These are phyloP conservation scores for Xylaria sp. DNA, from an alignment of 2,329 filamentous ascomycete genomes.

Conservation along the genomic window DNA sequence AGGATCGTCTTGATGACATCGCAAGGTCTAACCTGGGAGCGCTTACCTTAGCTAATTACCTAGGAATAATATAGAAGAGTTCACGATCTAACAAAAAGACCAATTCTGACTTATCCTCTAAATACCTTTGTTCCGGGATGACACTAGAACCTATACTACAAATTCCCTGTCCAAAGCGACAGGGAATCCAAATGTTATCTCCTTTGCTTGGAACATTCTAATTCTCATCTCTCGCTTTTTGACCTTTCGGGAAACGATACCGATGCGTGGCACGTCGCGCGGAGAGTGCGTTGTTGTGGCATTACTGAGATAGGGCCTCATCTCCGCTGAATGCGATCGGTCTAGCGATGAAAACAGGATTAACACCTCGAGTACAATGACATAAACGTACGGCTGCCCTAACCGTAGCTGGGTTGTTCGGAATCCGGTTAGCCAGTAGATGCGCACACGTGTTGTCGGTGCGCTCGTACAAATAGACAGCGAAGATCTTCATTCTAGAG, in stretches of 20 bases:
- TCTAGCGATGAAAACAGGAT: neutral
- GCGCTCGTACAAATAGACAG: slow-evolving; percentile 11
- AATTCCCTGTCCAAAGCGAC: neutral
- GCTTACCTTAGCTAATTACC: no score
- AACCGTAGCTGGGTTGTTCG: slow-evolving; percentile 14
- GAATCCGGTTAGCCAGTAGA: neutral
- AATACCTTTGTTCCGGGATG: neutral
- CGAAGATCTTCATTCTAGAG: neutral
- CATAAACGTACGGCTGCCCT: slow-evolving; percentile 1
- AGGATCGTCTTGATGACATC: neutral
- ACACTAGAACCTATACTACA: neutral
- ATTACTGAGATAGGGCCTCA: slow-evolving; percentile 3
- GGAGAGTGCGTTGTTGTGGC: neutral
- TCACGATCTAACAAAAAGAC: no score
- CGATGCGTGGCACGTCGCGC: slow-evolving; percentile 10
- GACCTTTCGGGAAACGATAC: slow-evolving; percentile 15
- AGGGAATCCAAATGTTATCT: neutral
- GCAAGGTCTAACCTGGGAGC: no score
- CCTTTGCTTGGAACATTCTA: slow-evolving; percentile 1
- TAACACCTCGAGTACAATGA: slow-evolving; percentile 8
- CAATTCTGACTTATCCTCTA: no score
- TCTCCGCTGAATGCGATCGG: neutral
- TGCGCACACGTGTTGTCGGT: neutral
- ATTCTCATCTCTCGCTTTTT: slow-evolving; percentile 2
- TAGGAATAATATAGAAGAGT: no score